Evolutionary conservation across 495 filamentous ascomycete genomes (phyloP).

Genomic region (Sabuloglossum arenarium): DNA sequence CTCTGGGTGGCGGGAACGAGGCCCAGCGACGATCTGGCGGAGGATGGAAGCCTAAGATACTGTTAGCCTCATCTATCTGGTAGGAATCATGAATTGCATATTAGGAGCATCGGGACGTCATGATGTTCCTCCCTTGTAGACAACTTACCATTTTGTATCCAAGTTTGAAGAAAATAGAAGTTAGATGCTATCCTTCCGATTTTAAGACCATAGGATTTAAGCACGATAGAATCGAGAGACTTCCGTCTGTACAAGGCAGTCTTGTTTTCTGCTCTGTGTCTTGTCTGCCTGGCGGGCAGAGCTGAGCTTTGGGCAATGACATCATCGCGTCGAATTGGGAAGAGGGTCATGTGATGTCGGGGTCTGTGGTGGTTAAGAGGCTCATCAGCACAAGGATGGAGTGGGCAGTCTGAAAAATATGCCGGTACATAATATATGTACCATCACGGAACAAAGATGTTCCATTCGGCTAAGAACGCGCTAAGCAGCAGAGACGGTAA

Average conservation of each 20-base stretch:
- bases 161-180: neutral
- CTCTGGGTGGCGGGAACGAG: slow-evolving; percentile 62
- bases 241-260: too few species aligned
- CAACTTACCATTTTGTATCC: neutral
- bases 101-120: neutral
- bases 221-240: too few species aligned
- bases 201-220: neutral
- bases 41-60: slow-evolving; percentile 36
- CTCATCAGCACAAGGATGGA: too few species aligned
- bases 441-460: neutral
- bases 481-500: neutral
- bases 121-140: neutral
- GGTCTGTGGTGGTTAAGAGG: too few species aligned
- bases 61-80: neutral
- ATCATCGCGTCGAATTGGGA: too few species aligned
- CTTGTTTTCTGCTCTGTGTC: too few species aligned
- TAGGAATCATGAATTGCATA: neutral
- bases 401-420: too few species aligned
- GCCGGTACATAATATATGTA: too few species aligned
- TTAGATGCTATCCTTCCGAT: neutral
- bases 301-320: too few species aligned
- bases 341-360: too few species aligned
- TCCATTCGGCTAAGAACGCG: neutral
- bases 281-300: too few species aligned
- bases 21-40: slow-evolving; percentile 58